Conservation (phyloP, 345 rosid species). For the Excoecaria agallocha region DNA sequence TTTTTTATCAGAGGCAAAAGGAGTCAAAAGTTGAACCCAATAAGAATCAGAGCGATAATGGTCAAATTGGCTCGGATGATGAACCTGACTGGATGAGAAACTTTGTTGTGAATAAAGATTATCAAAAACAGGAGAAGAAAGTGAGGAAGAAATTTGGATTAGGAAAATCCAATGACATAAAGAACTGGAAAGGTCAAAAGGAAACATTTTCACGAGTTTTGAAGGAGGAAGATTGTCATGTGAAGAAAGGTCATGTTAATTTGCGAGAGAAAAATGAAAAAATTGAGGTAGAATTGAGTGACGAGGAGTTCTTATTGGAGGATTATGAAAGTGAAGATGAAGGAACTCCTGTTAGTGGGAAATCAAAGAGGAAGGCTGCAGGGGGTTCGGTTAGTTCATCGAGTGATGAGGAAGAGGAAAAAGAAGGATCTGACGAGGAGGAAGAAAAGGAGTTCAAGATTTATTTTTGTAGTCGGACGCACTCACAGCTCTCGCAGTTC, state of each 20-base stretch:
- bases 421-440: conserved; percentile 30
- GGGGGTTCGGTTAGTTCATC: conserved; percentile 48
- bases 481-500: conserved; percentile 91
- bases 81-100: conserved; percentile 87
- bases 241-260: conserved; percentile 23
- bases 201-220: conserved; percentile 19
- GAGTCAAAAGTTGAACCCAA: conserved; percentile 15
- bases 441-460: conserved; percentile 46
- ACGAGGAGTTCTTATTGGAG: conserved; percentile 70
- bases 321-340: conserved; percentile 84
- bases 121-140: conserved; percentile 25
- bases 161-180: conserved; percentile 26
- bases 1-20: conserved; percentile 54
- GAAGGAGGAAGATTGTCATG: conserved; percentile 23
- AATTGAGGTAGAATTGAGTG: conserved; percentile 37
- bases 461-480: conserved; percentile 89
- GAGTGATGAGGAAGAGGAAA: conserved; percentile 58
- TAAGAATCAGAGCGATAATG: conserved; percentile 16
- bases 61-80: conserved; percentile 39
- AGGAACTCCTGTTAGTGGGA: conserved; percentile 29
- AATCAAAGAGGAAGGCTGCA: conserved; percentile 52
- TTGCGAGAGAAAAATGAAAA: conserved; percentile 28
- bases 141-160: conserved; percentile 30
- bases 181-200: conserved; percentile 22
- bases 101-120: conserved; percentile 40